These are phyloP conservation scores for Delonix regia DNA, from an alignment of 306 rosid species.

Conservation along the genomic window DNA sequence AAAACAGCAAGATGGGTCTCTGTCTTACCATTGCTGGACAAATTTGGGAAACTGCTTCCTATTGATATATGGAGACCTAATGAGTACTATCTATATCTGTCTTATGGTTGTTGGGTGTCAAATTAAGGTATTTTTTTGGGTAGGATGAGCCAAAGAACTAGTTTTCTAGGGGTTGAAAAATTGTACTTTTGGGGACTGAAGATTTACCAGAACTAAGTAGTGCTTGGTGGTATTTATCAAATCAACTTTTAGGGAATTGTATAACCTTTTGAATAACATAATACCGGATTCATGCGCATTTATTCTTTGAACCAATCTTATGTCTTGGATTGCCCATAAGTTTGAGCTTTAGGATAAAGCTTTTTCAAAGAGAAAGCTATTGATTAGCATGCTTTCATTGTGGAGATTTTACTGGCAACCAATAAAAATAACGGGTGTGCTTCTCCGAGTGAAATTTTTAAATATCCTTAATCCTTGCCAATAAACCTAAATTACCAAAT, in stretches of 20 bases:
- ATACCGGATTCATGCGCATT: too few species aligned
- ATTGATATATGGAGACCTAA: conserved; percentile 23
- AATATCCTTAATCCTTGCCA: conserved; percentile 6
- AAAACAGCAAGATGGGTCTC: conserved; percentile 27
- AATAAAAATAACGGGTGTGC: conserved; percentile 8
- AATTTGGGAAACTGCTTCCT: conserved; percentile 12
- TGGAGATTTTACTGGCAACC: conserved; percentile 9
- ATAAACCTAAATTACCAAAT: conserved; percentile 14
- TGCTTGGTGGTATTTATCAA: too few species aligned
- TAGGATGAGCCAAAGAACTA: conserved; percentile 14
- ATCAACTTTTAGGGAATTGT: too few species aligned
- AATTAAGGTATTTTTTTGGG: not conserved
- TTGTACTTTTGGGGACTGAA: conserved; percentile 23
- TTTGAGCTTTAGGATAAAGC: not conserved
- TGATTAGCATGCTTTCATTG: not conserved
- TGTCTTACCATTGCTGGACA: conserved; percentile 7
- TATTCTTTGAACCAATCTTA: too few species aligned
- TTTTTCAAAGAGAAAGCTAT: not conserved
- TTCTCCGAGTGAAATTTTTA: conserved; percentile 26
- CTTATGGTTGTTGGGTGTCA: conserved; percentile 28
- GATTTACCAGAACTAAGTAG: conserved; percentile 8
- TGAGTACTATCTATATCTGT: not conserved
- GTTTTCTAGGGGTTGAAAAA: conserved; percentile 1
- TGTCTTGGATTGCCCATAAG: not conserved
- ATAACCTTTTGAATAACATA: too few species aligned